Percentiles rank a stretch among this genome's conserved stretches.
Conservation (phyloP, 331 rosid genomes). For the Rosa hybrid region DNA sequence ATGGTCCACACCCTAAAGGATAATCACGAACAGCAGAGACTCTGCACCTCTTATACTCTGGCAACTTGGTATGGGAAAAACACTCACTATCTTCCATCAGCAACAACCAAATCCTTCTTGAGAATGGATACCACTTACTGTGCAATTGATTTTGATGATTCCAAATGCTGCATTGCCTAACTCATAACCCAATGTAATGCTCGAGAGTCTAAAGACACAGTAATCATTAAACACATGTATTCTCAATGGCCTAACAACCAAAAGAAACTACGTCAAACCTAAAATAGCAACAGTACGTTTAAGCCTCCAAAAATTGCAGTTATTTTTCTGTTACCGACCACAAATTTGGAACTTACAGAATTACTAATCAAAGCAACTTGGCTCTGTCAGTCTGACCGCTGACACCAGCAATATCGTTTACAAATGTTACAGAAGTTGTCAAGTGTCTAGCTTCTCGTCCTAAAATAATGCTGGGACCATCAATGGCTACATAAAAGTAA, state of each 20-base stretch:
- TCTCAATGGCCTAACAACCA: not conserved
- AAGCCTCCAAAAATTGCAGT: not conserved
- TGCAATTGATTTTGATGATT: slow-evolving; percentile 31
- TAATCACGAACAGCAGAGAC: slow-evolving; percentile 69
- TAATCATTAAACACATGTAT: not conserved
- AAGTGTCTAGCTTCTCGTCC: not conserved
- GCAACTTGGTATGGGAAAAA: slow-evolving; percentile 15
- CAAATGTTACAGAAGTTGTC: not conserved
- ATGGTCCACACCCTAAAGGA: slow-evolving; percentile 73
- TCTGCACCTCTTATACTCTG: slow-evolving; percentile 47
- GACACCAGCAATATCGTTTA: not conserved
- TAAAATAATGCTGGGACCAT: not conserved
- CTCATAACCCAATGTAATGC: not conserved
- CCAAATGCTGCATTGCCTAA: slow-evolving; percentile 29
- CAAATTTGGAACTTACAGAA: not conserved
- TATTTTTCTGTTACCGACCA: not conserved
- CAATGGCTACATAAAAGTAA: not conserved
- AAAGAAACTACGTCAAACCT: not conserved
- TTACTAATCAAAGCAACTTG: not conserved
- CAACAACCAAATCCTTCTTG: slow-evolving; percentile 30
- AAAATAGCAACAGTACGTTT: not conserved
- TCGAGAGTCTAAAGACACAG: slow-evolving; percentile 15
- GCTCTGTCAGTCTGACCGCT: not conserved
- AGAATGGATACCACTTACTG: slow-evolving; percentile 35
- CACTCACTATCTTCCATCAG: slow-evolving; percentile 42